Base-by-base conservation (phyloP, 352 stramenopile species). In the Phytopythium litorale region DNA sequence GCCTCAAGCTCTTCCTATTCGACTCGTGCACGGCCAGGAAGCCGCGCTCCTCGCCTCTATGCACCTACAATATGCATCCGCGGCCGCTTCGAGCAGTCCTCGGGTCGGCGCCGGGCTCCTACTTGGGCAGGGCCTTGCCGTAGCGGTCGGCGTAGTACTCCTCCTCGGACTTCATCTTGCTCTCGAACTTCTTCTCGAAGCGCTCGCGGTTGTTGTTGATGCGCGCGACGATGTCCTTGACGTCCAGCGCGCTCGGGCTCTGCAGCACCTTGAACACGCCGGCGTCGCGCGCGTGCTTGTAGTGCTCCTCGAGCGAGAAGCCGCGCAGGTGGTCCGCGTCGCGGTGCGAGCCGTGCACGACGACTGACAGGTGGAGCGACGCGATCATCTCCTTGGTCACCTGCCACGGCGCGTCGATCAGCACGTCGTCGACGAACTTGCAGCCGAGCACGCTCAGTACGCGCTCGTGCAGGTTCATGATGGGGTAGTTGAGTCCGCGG, bases 391-490 rank as follows among this genome's bases (percentile, higher is more conserved):
- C 95, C 46, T 89, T 87, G 55, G 96, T 98, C 32, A 99, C 89
- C 50, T 93, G 77, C 70, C 93, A 94, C 37, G 97, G 97, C 48
- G 97, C 97, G 70, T 99, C 97, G 55, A 99, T 99, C 52, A 99
- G 75, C 42, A 99, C 97, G 72, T 99, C 97, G 72, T 99, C 97
- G 21, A 98, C 94, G 69, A 92, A 99, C 51, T 96, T 96, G 76
- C 96, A 99, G 53, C 94, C 94, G 30, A 99, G 73, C 28, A 99
- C 96, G 73, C 87, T 97, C 32, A 99, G 79, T 45, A 98, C 94
- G 53, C 97, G 88, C 84, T 99, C 97, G 70, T 99, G 95, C 28
- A 99, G 75, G 84, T 99, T 99, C 93, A 99, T 98, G 65, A 99
- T 97, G 28, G 97, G 97, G 70, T 98, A 94, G 72, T 97, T 97